Conservation (phyloP, 768 basidiomycete genomes). For the Chalciporus piperatus region DNA sequence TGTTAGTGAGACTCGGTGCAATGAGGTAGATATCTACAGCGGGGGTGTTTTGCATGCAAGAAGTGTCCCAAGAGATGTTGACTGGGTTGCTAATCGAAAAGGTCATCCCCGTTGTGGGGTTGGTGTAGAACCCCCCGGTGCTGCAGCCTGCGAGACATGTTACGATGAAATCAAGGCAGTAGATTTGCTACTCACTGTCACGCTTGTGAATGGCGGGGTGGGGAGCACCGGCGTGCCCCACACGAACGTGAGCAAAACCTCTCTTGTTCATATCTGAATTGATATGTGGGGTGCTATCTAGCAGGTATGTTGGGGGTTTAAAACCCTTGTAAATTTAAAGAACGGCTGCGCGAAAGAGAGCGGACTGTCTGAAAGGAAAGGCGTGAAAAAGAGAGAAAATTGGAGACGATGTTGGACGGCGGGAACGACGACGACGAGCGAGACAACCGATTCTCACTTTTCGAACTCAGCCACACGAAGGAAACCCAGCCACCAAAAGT, state of each 20-base stretch:
- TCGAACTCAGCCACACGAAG: constrained; percentile 26
- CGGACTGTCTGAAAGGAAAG: constrained; percentile 20
- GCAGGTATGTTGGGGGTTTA: constrained; percentile 1
- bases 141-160: constrained; percentile 40
- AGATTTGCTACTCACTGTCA: constrained; percentile 13
- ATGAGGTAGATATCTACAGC: constrained; percentile 69
- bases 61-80: constrained; percentile 61
- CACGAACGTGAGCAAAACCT: constrained; percentile 25
- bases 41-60: constrained; percentile 45
- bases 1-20: constrained; percentile 40
- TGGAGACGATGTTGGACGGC: neutral
- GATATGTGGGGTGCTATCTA: constrained; percentile 7
- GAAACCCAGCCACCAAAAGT: constrained; percentile 16
- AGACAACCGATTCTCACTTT: constrained; percentile 5
- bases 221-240: constrained; percentile 22
- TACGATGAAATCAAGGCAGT: neutral
- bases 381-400: constrained; percentile 15
- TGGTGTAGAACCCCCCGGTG: constrained; percentile 60
- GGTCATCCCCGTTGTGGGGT: constrained; percentile 46
- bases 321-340: constrained; percentile 17
- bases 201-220: constrained; percentile 23
- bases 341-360: constrained; percentile 27
- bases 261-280: constrained; percentile 26
- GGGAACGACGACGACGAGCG: constrained; percentile 9
- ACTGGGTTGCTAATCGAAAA: constrained; percentile 50